phyloP scores from a whole-genome alignment of 148 eudicot species.

The Chenopodium berlandieri region DNA sequence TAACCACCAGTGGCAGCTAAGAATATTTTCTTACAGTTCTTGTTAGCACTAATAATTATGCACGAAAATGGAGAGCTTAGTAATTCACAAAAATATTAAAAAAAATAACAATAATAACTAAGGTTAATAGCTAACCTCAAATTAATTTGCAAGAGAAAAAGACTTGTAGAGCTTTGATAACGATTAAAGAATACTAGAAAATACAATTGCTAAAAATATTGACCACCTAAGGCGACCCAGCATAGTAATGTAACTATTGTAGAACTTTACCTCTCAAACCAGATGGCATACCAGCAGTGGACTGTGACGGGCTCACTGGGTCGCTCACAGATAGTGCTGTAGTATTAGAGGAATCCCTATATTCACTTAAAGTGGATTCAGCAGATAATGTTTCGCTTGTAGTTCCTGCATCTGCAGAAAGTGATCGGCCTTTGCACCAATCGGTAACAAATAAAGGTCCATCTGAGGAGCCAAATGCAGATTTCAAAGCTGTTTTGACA shows the following conservation, averaged over 20 bases:
- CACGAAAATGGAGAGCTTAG: background rate
- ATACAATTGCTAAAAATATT: background rate
- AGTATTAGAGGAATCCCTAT: slow-evolving; percentile 67
- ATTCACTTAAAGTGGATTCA: slow-evolving; percentile 72
- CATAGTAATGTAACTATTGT: background rate
- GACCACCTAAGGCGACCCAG: background rate
- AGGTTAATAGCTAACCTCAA: background rate
- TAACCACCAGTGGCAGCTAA: background rate
- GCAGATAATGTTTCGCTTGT: slow-evolving; percentile 67
- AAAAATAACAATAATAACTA: background rate
- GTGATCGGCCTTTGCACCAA: slow-evolving; percentile 90
- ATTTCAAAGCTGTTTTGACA: slow-evolving; percentile 71
- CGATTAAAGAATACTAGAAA: background rate
- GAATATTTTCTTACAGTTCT: background rate
- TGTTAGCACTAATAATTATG: background rate
- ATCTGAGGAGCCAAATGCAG: slow-evolving; percentile 80
- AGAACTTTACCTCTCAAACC: slow-evolving; percentile 54
- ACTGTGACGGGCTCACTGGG: slow-evolving; percentile 67
- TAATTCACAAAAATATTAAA: background rate
- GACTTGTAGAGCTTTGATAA: background rate
- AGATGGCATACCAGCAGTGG: slow-evolving; percentile 58
- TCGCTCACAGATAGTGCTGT: slow-evolving; percentile 54
- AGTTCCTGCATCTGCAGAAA: slow-evolving; percentile 56
- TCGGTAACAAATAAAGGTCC: slow-evolving; percentile 83
- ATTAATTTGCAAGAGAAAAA: background rate